A percentile compares a stretch with the other conserved stretches of the same genome.
Evolutionary conservation across 2,329 filamentous ascomycete genomes (phyloP).

Genomic region (Microdochium paspali): DNA sequence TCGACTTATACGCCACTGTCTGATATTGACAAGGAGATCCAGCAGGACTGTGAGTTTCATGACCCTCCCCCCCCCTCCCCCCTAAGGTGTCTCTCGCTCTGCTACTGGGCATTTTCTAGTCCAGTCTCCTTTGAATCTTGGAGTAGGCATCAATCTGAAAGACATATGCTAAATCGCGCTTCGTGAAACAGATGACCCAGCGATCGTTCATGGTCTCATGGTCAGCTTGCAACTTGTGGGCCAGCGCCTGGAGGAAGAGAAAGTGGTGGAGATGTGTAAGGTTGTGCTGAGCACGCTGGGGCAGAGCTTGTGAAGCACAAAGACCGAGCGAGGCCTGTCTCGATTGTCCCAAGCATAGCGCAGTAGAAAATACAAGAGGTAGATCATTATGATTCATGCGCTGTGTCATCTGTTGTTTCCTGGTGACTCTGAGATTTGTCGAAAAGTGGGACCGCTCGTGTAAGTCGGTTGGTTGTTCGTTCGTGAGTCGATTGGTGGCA

Average conservation of each 20-base stretch:
- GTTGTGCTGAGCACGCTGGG: slow-evolving; percentile 12
- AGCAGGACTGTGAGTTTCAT: slow-evolving; percentile 31
- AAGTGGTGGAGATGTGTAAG: slow-evolving; percentile 20
- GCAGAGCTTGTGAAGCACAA: background rate
- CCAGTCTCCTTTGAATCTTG: too few relatives aligned
- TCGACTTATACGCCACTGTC: slow-evolving; percentile 22
- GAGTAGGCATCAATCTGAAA: too few relatives aligned
- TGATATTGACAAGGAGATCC: slow-evolving; percentile 24
- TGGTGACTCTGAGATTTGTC: too few relatives aligned
- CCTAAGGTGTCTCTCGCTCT: background rate
- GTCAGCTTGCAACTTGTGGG: slow-evolving; percentile 34
- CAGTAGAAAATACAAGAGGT: too few relatives aligned
- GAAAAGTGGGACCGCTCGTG: too few relatives aligned
- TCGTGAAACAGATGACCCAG: slow-evolving; percentile 23
- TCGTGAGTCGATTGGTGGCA: too few relatives aligned
- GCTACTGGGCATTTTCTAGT: background rate
- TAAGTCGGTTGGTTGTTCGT: too few relatives aligned
- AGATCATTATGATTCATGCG: too few relatives aligned
- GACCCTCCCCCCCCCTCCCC: background rate
- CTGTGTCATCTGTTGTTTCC: too few relatives aligned
- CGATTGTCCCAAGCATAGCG: too few relatives aligned
- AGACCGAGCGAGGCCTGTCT: background rate
- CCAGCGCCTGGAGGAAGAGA: slow-evolving; percentile 20
- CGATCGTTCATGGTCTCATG: slow-evolving; percentile 29
- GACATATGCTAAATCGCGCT: too few relatives aligned